Evolutionary conservation across 345 rosid species (phyloP), one percentile per base, ranked within the genome.

Genomic region (Syzygium aqueum): DNA sequence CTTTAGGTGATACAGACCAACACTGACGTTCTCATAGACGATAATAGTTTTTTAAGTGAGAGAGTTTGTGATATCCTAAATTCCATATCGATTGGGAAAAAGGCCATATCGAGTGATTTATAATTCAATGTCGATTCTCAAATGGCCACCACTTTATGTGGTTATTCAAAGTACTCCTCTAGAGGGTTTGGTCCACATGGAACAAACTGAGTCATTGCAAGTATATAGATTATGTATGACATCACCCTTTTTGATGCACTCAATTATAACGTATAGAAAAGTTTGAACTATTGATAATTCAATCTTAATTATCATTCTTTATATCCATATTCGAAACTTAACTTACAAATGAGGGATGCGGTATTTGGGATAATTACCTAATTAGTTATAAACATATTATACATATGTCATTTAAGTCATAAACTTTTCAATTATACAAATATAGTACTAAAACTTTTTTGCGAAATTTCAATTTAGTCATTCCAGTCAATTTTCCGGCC

Each of bases 351-450:
- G 63, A 57, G 7, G 1, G 27, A 57, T 57, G 1, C 6, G 0
- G 1, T 25, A 59, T 25, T 25, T 59, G 14, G 30, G 30, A 27
- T 59, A 11, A 13, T 59, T 59, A 59, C 27, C 27, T 59, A 27
- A 59, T 27, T 59, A 59, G 6, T 27, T 28, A 1, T 59, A 59
- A 59, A 59, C 65, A 59, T 59, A 25, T 59, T 59, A 25, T 27
- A 57, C 5, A 59, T 0, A 59, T 59, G 30, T 27, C 0, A 27
- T 0, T 59, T 59, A 3, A 11, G 7, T 59, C 12, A 11, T 27
- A 59, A 59, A 59, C 30, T 59, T 59, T 59, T 59, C 5, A 59
- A 59, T 59, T 59, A 27, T 25, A 5, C 27, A 59, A 59, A 59
- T 59, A 1, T 3, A 27, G 7, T 59, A 27, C 7, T 59, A 59